A percentile compares a stretch with the other conserved stretches of the same genome.
These are phyloP conservation scores for Mycena capillaripes DNA, from an alignment of 768 basidiomycete species.

Conservation along the genomic window DNA sequence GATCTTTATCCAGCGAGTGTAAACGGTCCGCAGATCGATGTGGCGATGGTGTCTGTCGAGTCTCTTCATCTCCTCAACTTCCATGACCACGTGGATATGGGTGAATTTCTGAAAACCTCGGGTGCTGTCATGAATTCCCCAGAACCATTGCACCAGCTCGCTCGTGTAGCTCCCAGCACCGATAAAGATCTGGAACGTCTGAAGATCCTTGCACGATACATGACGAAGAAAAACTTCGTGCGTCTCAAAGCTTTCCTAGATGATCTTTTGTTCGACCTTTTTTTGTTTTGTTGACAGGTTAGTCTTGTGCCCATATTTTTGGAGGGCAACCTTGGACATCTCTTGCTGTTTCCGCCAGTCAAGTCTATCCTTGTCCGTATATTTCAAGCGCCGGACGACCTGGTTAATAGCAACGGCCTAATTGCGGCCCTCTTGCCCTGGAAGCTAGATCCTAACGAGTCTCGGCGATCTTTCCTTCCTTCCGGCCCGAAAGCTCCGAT, in stretches of 20 bases:
- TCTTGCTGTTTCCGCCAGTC: constrained; percentile 67
- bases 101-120: constrained; percentile 60
- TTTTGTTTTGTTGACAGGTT: constrained; percentile 51
- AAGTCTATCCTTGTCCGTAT: constrained; percentile 50
- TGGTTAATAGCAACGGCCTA: constrained; percentile 47
- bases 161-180: constrained; percentile 58
- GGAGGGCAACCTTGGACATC: constrained; percentile 63
- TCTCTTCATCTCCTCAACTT: constrained; percentile 62
- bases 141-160: constrained; percentile 66
- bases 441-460: constrained; percentile 50
- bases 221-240: constrained; percentile 65
- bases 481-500: not conserved
- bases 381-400: constrained; percentile 58
- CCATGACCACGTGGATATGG: constrained; percentile 63
- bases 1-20: constrained; percentile 57
- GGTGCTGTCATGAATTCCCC: constrained; percentile 37
- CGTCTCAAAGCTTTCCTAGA: constrained; percentile 31
- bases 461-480: constrained; percentile 38
- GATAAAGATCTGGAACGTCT: constrained; percentile 57
- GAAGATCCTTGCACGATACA: constrained; percentile 56
- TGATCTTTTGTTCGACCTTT: constrained; percentile 8
- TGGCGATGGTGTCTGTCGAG: constrained; percentile 57
- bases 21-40: constrained; percentile 63
- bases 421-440: constrained; percentile 65
- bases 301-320: constrained; percentile 62